Base-by-base conservation (phyloP, 1,139 yeast genomes). In the Scheffersomyces cryptocercus region DNA sequence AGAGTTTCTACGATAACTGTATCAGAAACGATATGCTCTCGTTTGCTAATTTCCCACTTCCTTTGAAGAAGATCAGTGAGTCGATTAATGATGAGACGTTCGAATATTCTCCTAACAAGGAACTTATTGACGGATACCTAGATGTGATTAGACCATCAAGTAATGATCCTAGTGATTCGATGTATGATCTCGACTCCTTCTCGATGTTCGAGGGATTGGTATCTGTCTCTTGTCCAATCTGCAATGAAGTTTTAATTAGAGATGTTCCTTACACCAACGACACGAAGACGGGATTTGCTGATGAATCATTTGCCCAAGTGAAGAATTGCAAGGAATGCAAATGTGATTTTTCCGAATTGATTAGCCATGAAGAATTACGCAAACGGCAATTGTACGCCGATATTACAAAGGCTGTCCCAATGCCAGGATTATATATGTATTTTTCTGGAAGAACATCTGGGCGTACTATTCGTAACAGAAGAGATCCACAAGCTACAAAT, bases 1-100 rank as follows among this genome's bases (percentile, higher is more conserved):
- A 51, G 24, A 48, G 64, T 0, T 63, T 52, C 42, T 61, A 65
- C 44, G 72, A 68, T 38, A 61, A 59, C 26, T 59, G 63, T 31
- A 42, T 53, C 8, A 57, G 71, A 29, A 56, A 59, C 42, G 51
- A 59, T 13, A 54, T 61, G 36, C 35, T 47, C 13, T 42, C 51
- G 41, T 56, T 69, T 44, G 58, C 61, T 38, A 44, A 46, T 14
- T 53, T 48, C 40, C 65, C 67, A 0, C 55, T 67, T 40, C 74
- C 73, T 4, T 54, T 68, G 45, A 42, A 51, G 6, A 42, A 45
- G 16, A 41, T 65, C 3, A 46, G 52, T 29, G 43, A 54, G 10
- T 53, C 56, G 12, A 64, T 68, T 28, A 57, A 58, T 26, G 48
- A 56, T 36, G 43, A 46, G 3, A 52, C 60, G 3, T 64, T 56